These are phyloP conservation scores for Trametes hirsuta DNA, from an alignment of 1,284 basidiomycete species.

Conservation along the genomic window DNA sequence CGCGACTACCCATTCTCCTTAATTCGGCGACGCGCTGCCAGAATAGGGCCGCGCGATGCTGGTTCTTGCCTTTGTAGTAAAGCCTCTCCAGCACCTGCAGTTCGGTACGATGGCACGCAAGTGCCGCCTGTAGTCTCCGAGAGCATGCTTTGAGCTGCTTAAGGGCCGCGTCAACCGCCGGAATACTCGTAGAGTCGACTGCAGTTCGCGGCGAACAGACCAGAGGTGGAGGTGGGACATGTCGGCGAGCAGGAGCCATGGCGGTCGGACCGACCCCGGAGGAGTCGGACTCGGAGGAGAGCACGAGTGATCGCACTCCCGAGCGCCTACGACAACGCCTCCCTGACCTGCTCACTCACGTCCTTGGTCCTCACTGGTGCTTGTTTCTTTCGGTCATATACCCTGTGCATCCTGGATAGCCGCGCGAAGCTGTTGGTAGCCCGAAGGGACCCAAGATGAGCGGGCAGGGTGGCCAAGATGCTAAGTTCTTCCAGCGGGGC, in stretches of 20 bases:
- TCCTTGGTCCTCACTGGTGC: background rate
- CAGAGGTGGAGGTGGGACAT: constrained; percentile 28
- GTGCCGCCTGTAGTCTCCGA: constrained; percentile 51
- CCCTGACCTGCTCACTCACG: constrained; percentile 9
- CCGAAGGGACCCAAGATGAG: constrained; percentile 45
- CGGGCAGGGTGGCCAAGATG: constrained; percentile 74
- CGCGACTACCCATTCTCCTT: constrained; percentile 54
- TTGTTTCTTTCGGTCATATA: constrained; percentile 12
- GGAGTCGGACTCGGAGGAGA: constrained; percentile 1
- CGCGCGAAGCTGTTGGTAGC: background rate
- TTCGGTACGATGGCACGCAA: constrained; percentile 55
- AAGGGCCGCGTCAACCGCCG: constrained; percentile 53
- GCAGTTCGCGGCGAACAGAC: constrained; percentile 39
- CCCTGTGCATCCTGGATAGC: background rate
- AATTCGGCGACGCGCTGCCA: constrained; percentile 70
- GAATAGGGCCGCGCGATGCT: constrained; percentile 72
- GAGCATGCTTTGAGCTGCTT: constrained; percentile 61
- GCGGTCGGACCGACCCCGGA: background rate
- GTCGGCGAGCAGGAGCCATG: constrained; percentile 29
- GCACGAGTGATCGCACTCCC: background rate
- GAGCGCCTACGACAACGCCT: constrained; percentile 11
- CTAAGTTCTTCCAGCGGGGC: constrained; percentile 88
- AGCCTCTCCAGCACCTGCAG: constrained; percentile 63
- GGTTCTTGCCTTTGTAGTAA: constrained; percentile 81
- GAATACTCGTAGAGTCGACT: constrained; percentile 41